phyloP scores from a whole-genome alignment of 2,329 filamentous ascomycete genomes.

The Penicillium sclerotigenum region DNA sequence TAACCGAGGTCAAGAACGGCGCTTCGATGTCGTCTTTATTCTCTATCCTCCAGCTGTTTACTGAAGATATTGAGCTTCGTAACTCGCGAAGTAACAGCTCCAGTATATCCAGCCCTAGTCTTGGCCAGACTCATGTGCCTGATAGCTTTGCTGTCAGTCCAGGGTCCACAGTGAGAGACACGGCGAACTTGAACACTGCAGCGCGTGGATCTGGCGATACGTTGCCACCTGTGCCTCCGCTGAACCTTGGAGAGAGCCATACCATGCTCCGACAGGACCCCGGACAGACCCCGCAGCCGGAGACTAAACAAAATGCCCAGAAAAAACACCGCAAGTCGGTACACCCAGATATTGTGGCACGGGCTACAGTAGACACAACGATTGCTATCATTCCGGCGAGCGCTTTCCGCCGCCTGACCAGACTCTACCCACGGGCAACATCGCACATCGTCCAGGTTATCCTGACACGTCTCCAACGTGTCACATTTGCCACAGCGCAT shows the following conservation, averaged over 20 bases:
- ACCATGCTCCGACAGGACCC: slow-evolving; percentile 28
- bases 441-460: slow-evolving; percentile 98
- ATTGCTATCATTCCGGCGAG: slow-evolving; percentile 98
- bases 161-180: slow-evolving; percentile 22
- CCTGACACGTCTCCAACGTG: slow-evolving; percentile 85
- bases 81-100: slow-evolving; percentile 57
- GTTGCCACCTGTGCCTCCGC: slow-evolving; percentile 66
- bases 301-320: slow-evolving; percentile 20
- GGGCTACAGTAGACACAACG: slow-evolving; percentile 92
- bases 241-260: slow-evolving; percentile 62
- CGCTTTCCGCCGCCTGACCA: slow-evolving; percentile 86
- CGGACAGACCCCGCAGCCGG: slow-evolving; percentile 27
- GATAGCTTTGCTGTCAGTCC: slow-evolving; percentile 42
- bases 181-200: slow-evolving; percentile 17
- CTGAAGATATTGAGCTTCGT: slow-evolving; percentile 82
- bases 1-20: slow-evolving; percentile 96
- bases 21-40: slow-evolving; percentile 98
- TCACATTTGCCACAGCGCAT: slow-evolving; percentile 91
- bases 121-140: slow-evolving; percentile 31
- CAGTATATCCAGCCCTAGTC: slow-evolving; percentile 34
- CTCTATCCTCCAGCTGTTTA: slow-evolving; percentile 94
- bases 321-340: slow-evolving; percentile 62
- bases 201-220: slow-evolving; percentile 29
- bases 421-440: slow-evolving; percentile 92
- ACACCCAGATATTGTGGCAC: slow-evolving; percentile 94